phyloP scores from a whole-genome alignment of 176 grass and related monocot genomes.

The Elaeis guineensis region DNA sequence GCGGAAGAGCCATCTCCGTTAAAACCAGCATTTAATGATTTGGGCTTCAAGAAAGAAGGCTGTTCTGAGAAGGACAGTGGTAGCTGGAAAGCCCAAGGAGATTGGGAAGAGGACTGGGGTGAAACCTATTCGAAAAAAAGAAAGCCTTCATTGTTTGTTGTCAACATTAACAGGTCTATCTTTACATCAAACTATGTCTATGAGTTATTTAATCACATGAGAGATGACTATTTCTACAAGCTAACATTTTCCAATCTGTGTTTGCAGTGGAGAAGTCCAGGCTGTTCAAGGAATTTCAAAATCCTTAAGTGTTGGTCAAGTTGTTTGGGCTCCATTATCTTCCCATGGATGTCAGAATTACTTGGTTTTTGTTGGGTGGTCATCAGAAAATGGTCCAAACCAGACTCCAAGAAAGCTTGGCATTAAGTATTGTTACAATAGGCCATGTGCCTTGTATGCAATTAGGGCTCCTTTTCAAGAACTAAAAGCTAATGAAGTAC shows the following conservation, averaged over 20 bases:
- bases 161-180: slow-evolving; percentile 55
- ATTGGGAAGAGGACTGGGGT: slow-evolving; percentile 86
- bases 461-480: slow-evolving; percentile 54
- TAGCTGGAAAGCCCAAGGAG: slow-evolving; percentile 94
- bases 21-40: slow-evolving; percentile 67
- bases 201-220: slow-evolving; percentile 5
- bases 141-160: slow-evolving; percentile 66
- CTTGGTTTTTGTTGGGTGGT: slow-evolving; percentile 93
- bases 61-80: slow-evolving; percentile 59
- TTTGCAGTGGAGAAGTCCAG: slow-evolving; percentile 70
- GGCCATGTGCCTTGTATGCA: slow-evolving; percentile 74
- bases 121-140: slow-evolving; percentile 92
- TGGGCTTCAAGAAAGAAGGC: slow-evolving; percentile 62
- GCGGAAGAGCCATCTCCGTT: slow-evolving; percentile 73
- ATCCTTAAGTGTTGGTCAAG: slow-evolving; percentile 82
- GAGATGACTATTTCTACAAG: slow-evolving; percentile 1
- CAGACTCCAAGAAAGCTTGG: slow-evolving; percentile 76
- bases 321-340: slow-evolving; percentile 71
- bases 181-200: slow-evolving; percentile 7
- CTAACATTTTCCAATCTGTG: neutral
- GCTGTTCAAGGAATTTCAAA: slow-evolving; percentile 58
- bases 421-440: slow-evolving; percentile 95
- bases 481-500: slow-evolving; percentile 21
- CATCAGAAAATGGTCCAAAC: slow-evolving; percentile 73
- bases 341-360: slow-evolving; percentile 25